Conservation (phyloP, 306 rosid species). For the Sechiopsis laciniata region DNA sequence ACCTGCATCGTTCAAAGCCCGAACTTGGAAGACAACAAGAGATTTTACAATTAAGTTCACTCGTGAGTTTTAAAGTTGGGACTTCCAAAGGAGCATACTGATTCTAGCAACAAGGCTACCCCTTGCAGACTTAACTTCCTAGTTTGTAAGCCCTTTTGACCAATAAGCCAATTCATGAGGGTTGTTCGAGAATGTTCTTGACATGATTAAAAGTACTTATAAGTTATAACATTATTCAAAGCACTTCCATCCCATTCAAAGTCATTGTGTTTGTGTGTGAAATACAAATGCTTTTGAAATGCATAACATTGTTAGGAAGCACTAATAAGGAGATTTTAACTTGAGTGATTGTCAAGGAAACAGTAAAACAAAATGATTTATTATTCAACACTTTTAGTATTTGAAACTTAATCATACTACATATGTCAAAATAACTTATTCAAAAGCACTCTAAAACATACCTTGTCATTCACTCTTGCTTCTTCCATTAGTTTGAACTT, state of each 20-base stretch:
- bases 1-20: too few relatives aligned
- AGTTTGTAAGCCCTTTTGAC: too few relatives aligned
- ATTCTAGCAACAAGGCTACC: too few relatives aligned
- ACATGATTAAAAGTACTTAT: background rate
- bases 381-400: background rate
- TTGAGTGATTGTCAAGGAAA: background rate
- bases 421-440: background rate
- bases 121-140: too few relatives aligned
- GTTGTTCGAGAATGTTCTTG: background rate
- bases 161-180: too few relatives aligned
- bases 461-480: background rate
- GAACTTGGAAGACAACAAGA: too few relatives aligned
- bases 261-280: background rate
- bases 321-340: background rate
- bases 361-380: background rate
- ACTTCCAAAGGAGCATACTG: too few relatives aligned
- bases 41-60: too few relatives aligned
- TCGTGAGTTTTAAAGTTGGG: too few relatives aligned
- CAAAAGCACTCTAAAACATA: background rate
- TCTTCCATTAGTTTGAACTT: conserved; percentile 11
- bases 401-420: background rate
- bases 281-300: background rate
- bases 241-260: background rate
- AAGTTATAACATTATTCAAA: background rate
- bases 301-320: background rate